phyloP scores from a whole-genome alignment of 2,329 filamentous ascomycete genomes.

The Trichoderma simmonsii region DNA sequence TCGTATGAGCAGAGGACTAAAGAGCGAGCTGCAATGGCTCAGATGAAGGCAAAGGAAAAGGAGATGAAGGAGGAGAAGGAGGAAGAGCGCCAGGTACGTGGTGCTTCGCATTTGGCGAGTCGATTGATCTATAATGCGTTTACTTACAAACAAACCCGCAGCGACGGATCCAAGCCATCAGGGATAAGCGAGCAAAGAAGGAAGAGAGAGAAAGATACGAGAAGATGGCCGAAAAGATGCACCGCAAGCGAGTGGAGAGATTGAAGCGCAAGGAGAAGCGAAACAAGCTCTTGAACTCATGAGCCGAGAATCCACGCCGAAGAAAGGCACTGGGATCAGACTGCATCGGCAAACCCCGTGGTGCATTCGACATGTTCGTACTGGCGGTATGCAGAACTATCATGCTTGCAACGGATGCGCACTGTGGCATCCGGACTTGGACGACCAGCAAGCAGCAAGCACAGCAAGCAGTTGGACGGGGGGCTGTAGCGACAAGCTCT shows the following conservation, averaged over 20 bases:
- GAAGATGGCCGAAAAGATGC: conserved; percentile 97
- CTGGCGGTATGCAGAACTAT: neutral
- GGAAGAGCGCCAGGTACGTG: conserved; percentile 70
- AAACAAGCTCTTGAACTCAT: conserved; percentile 76
- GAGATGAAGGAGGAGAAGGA: conserved; percentile 97
- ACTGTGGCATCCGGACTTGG: neutral
- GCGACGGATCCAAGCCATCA: conserved; percentile 75
- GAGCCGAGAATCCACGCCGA: conserved; percentile 26
- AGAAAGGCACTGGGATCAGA: neutral
- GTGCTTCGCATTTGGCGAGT: neutral
- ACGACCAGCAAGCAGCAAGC: neutral
- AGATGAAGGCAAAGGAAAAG: conserved; percentile 90
- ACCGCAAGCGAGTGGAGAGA: conserved; percentile 88
- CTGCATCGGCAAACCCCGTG: neutral
- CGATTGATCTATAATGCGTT: neutral
- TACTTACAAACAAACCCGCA: conserved; percentile 36
- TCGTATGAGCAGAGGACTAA: conserved; percentile 75
- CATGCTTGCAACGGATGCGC: neutral
- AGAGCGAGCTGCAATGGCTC: conserved; percentile 64
- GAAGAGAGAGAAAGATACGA: conserved; percentile 91
- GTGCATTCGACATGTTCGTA: neutral
- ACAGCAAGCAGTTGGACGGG: neutral
- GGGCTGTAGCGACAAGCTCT: neutral
- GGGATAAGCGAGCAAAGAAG: conserved; percentile 81
- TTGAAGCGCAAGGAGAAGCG: conserved; percentile 95